Conservation (phyloP, 306 rosid genomes). For the Leucaena leucocephala region DNA sequence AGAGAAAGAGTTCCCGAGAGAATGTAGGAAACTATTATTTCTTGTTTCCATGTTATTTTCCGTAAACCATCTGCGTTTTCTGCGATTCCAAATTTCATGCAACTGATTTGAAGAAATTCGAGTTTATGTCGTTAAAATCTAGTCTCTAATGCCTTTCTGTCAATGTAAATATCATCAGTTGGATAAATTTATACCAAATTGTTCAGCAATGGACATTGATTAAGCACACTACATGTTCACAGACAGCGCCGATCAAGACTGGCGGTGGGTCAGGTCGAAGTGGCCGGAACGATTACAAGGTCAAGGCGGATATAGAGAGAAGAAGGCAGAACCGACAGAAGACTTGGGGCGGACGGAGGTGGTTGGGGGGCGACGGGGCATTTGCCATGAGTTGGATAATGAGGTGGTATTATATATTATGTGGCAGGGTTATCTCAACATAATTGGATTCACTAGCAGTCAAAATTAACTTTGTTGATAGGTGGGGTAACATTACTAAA, state of each 20-base stretch:
- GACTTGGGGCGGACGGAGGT: no score
- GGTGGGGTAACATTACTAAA: no score
- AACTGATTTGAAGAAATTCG: background rate
- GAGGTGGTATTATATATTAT: no score
- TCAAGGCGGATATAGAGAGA: no score
- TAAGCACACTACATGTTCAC: conserved; percentile 46
- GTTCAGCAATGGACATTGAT: conserved; percentile 52
- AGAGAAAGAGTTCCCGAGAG: conserved; percentile 30
- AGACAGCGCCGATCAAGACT: background rate
- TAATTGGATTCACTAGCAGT: no score
- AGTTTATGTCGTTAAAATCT: background rate
- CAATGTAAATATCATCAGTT: conserved; percentile 17
- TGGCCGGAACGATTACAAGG: no score
- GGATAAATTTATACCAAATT: conserved; percentile 51
- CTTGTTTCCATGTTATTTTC: background rate
- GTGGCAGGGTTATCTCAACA: no score
- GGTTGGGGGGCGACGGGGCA: no score
- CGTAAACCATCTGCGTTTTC: background rate
- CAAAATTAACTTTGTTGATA: no score
- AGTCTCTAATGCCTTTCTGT: background rate
- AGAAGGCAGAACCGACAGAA: no score
- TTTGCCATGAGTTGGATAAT: no score
- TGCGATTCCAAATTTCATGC: background rate
- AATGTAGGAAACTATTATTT: conserved; percentile 17
- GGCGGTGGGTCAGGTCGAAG: no score